Evolutionary conservation across 306 rosid genomes (phyloP), one percentile per base, ranked within the genome.

Genomic region (Carpinus viminea): DNA sequence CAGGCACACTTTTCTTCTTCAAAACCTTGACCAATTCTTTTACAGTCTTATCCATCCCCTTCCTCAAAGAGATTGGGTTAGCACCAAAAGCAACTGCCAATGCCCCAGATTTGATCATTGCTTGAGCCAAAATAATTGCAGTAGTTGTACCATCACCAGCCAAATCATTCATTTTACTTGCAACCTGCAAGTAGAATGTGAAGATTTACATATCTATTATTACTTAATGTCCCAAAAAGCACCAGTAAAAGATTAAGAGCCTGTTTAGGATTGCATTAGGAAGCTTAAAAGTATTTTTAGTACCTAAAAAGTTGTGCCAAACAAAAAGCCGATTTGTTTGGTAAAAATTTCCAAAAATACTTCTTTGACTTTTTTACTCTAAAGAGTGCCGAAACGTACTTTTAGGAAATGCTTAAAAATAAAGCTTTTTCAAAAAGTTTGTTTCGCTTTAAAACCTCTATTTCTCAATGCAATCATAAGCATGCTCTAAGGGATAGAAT

Each of bases 121-220:
- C 98, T 12, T 93, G 88, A 34, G 98, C 93, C 93, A 95, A 85
- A 86, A 95, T 86, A 80, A 95, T 82, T 36, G 98, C 98, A 78
- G 98, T 92, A 82, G 96, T 90, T 57, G 98, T 95, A 55, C 98
- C 98, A 87, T 93, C 98, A 72, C 98, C 98, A 47, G 97, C 98
- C 87, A 90, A 85, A 83, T 85, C 91, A 81, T 95, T 95, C 97
- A 92, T 93, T 88, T 87, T 95, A 73, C 84, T 85, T 20, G 96
- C 98, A 90, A 95, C 98, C 98, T 95, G 86, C 85, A 80, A 82
- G 83, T 68, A 72, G 43, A 54, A 80, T 76, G 80, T 45, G 74
- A 77, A 76, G 53, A 55, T 43, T 60, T 78, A 76, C 43, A 79
- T 21, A 85, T 71, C 71, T 76, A 56, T 17, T 46, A 73, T 50